Base-by-base conservation (phyloP, 345 rosid species). In the Populus simonii region DNA sequence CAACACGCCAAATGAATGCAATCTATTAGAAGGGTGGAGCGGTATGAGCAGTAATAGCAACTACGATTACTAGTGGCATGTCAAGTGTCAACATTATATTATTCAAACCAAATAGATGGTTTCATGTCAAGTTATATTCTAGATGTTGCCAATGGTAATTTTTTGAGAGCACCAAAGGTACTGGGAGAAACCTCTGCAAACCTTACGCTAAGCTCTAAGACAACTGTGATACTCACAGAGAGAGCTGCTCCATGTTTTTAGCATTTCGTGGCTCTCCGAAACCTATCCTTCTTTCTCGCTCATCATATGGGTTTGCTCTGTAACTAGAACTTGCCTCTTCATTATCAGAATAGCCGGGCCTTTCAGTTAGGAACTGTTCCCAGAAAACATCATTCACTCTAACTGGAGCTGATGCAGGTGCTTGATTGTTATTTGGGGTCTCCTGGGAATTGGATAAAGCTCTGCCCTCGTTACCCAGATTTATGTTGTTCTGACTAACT, bases 341-440 rank as follows among this genome's bases (percentile, higher is more conserved):
- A 38, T 89, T 91, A 53, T 92, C 93, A 20, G 86, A 87, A 70
- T 92, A 84, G n/a, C 95, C 99, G 0, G 99, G 99, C 72, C 92
- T 88, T 86, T 96, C 99, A 1, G 99, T 93, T 38, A 96, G 84
- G 81, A 92, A 93, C 78, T 92, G 95, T 83, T 96, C 98, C 99
- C 99, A 96, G 83, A 96, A 96, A 55, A 88, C 86, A 80, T 96
- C 99, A 80, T 96, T 96, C 38, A 86, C 94, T 74, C 92, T 86
- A 71, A 69, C 90, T 5, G 87, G 90, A 74, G 89, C 87, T 78
- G 90, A 87, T 74, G 89, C 65, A 22, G 84, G 81, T 73, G 68
- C 86, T 78, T 86, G 88, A 78, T 85, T 89, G 70, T 76, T 89
- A 47, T 72, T 85, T 41, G 85, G 86, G 69, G 72, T 83, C 35